Base-by-base conservation (phyloP, 2,329 filamentous ascomycete species). In the Chaetomium sp. region DNA sequence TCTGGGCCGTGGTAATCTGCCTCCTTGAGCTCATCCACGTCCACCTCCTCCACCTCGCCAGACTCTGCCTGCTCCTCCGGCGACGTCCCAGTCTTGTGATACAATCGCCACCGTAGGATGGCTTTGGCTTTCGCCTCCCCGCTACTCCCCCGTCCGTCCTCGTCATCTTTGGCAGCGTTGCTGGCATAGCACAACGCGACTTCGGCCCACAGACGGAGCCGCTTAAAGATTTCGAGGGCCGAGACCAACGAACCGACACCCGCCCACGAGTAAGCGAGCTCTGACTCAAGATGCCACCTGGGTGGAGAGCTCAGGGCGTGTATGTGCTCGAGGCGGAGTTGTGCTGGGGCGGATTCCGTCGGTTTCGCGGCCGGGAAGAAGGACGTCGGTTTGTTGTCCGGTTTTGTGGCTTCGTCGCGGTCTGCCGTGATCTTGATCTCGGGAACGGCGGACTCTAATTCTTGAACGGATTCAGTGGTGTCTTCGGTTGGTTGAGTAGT, bases 201-300 rank as follows among this genome's bases (percentile, higher is more conserved):
- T 78, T 99, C 95, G 1, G 95, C 91, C 93, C 95, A 98, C 76
- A 98, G 89, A 63, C 93, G 88, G 21, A 99, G 80, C 3, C 95
- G 86, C 78, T 97, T 93, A 78, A 98, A 99, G 66, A 99, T 98
- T 66, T 97, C 95, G 1, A 99, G 84, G 0, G 95, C 95, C 0
- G 93, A 96, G 3, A 92, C 84, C 1, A 99, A 80, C 49, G 93
- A 96, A 10, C 95, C 95, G 2, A 97, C 85, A 56, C 87, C 85
- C 0, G 93, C 90, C 95, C 95, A 99, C n/a, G 93, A 87, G 66
- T 92, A 88, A 1, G 95, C 95, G 16, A 99, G 83, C 75, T 99
- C 95, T 0, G 93, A 90, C 74, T 99, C 95, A 0, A 99, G 85
- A 72, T 96, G 92, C 95, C 95, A 99, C 59, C 93, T 82, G 0